Percentiles rank a stretch among this genome's conserved stretches.
These are phyloP conservation scores for Pisolithus tinctorius DNA, from an alignment of 768 basidiomycete species.

Conservation along the genomic window DNA sequence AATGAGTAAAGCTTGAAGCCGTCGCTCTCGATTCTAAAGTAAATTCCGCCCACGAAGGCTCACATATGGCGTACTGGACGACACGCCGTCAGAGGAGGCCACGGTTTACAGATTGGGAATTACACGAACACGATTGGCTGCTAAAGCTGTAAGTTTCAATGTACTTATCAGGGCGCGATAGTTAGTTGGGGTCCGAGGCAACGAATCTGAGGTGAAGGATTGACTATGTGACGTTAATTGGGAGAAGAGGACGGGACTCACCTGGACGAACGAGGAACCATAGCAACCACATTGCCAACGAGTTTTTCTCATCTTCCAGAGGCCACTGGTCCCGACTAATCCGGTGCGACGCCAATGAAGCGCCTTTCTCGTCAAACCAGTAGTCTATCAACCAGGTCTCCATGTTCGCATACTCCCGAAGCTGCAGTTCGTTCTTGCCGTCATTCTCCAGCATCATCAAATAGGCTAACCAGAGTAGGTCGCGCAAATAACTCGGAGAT, in stretches of 20 bases:
- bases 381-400: slow-evolving; percentile 60
- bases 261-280: slow-evolving; percentile 66
- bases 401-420: slow-evolving; percentile 61
- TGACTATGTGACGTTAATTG: background rate
- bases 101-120: slow-evolving; percentile 2
- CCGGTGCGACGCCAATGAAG: slow-evolving; percentile 40
- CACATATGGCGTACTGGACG: slow-evolving; percentile 54
- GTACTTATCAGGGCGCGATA: slow-evolving; percentile 43
- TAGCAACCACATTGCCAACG: slow-evolving; percentile 72
- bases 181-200: slow-evolving; percentile 31
- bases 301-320: slow-evolving; percentile 39
- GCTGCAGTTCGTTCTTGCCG: slow-evolving; percentile 61
- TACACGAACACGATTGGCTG: slow-evolving; percentile 52
- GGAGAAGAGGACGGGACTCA: slow-evolving; percentile 25
- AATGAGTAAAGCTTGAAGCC: slow-evolving; percentile 31
- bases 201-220: slow-evolving; percentile 36
- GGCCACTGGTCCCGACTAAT: slow-evolving; percentile 53
- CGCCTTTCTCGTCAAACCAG: slow-evolving; percentile 56
- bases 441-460: slow-evolving; percentile 80
- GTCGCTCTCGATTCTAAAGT: slow-evolving; percentile 26
- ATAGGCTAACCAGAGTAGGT: slow-evolving; percentile 63
- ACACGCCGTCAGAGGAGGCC: background rate
- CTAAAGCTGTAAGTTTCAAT: slow-evolving; percentile 57
- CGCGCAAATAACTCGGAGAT: slow-evolving; percentile 7
- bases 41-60: slow-evolving; percentile 54